Conservation (phyloP, 148 eudicot species). For the Pouteria glomerata region DNA sequence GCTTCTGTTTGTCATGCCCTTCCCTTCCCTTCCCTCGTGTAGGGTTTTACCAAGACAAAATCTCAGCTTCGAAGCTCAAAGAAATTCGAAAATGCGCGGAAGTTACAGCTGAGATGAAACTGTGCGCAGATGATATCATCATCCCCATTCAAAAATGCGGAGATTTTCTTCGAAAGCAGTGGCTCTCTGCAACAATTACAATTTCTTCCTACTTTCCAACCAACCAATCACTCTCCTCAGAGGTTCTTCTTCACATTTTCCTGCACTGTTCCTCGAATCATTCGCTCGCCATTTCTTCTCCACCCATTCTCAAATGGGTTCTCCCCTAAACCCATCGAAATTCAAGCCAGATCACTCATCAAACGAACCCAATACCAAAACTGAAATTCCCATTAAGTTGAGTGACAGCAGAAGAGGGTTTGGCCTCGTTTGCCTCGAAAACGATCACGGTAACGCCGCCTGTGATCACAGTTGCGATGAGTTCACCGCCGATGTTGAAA, state of each 20-base stretch:
- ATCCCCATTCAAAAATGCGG: conserved; percentile 23
- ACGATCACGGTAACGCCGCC: conserved; percentile 12
- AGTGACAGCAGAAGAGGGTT: conserved; percentile 21
- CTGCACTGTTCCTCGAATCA: conserved; percentile 6
- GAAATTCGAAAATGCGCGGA: background rate
- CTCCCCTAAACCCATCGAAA: background rate
- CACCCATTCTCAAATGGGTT: conserved; percentile 1
- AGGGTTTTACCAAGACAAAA: too few species aligned
- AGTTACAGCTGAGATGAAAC: background rate
- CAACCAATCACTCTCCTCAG: conserved; percentile 5
- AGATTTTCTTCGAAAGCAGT: conserved; percentile 30
- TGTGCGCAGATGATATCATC: too few species aligned
- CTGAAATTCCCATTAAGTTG: background rate
- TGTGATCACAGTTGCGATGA: conserved; percentile 42
- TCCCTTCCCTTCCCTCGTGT: too few species aligned
- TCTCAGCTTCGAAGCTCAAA: background rate
- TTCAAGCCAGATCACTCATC: conserved; percentile 7
- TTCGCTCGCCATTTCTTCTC: background rate
- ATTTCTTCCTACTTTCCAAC: conserved; percentile 9
- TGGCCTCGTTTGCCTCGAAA: conserved; percentile 40
- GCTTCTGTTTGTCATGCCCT: too few species aligned
- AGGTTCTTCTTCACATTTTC: conserved; percentile 12
- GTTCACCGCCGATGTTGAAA: conserved; percentile 74
- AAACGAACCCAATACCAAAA: background rate
- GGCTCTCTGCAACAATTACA: conserved; percentile 12